A percentile compares a stretch with the other conserved stretches of the same genome.
Evolutionary conservation across 2,329 filamentous ascomycete species (phyloP).

Genomic region (Colletotrichum nymphaeae): DNA sequence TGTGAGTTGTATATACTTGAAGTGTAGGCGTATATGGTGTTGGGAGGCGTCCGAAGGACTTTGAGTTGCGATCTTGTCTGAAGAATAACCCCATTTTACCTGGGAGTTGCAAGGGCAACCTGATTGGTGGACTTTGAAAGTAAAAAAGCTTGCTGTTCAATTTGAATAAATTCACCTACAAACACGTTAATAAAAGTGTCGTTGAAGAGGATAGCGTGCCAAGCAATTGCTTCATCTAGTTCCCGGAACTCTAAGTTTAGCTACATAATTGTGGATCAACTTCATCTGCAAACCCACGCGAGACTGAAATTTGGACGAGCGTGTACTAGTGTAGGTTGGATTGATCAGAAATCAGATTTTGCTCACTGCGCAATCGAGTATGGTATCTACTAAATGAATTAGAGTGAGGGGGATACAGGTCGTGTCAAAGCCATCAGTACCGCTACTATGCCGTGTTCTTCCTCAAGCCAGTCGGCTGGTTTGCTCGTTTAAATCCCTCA

Average conservation of each 20-base stretch:
- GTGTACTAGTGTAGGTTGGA: neutral
- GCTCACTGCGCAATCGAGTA: neutral
- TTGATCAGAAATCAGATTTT: neutral
- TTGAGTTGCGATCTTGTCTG: no score
- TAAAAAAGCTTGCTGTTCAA: neutral
- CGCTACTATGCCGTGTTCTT: neutral
- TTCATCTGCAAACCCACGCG: neutral
- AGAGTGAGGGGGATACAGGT: neutral
- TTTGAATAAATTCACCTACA: neutral
- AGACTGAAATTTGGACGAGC: neutral
- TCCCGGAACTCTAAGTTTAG: neutral
- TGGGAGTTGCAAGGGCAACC: neutral
- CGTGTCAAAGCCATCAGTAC: neutral
- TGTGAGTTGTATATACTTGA: neutral
- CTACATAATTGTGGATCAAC: neutral
- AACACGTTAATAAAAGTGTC: neutral
- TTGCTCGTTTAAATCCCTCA: neutral
- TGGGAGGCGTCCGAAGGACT: neutral
- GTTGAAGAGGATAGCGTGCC: neutral
- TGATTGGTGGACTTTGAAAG: neutral
- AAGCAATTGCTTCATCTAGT: neutral
- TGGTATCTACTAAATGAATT: neutral
- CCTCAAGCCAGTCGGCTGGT: neutral
- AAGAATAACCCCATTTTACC: no score
- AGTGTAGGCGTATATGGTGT: neutral